Percentiles rank a stretch among this genome's conserved stretches.
Evolutionary conservation across 2,329 filamentous ascomycete species (phyloP).

Genomic region (Tolypocladium inflatum): DNA sequence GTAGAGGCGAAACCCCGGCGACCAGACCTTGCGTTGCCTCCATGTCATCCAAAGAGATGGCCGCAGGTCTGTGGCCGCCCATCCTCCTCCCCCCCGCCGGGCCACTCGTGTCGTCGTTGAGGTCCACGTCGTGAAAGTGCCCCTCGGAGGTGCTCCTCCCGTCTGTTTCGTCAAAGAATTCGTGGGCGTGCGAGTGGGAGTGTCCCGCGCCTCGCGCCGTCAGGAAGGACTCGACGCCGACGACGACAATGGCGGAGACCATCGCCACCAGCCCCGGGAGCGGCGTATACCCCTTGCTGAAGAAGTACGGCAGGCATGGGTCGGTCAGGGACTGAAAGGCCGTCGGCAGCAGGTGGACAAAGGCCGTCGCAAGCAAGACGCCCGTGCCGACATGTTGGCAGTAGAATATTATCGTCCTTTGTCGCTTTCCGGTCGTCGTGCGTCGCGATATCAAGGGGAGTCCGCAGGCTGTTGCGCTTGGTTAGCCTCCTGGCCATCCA

Average conservation of each 20-base stretch:
- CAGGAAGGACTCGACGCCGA: conserved; percentile 81
- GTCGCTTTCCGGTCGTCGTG: conserved; percentile 45
- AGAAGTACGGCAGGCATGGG: conserved; percentile 67
- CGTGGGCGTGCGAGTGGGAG: conserved; percentile 45
- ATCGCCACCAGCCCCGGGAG: conserved; percentile 77
- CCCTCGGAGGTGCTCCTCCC: conserved; percentile 22
- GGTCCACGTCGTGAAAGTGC: conserved; percentile 13
- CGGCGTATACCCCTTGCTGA: conserved; percentile 68
- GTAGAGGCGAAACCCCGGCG: conserved; percentile 47
- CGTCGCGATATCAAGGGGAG: conserved; percentile 57
- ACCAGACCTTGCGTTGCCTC: conserved; percentile 47
- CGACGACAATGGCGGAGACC: conserved; percentile 71
- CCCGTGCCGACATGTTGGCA: conserved; percentile 73
- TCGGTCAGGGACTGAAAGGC: conserved; percentile 59
- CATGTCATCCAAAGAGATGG: conserved; percentile 42
- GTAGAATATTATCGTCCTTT: conserved; percentile 52
- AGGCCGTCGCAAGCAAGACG: conserved; percentile 77
- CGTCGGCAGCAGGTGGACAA: conserved; percentile 65
- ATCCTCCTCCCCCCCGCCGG: conserved; percentile 28
- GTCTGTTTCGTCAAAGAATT: conserved; percentile 40
- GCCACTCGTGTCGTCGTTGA: conserved; percentile 15
- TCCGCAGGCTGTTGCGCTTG: conserved; percentile 41
- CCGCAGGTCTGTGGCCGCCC: conserved; percentile 30
- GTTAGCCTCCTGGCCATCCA: not conserved
- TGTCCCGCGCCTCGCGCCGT: conserved; percentile 59